Percentiles rank a stretch among this genome's conserved stretches.
phyloP scores from a whole-genome alignment of 169 alveolate species.

The Blepharisma undulans region DNA sequence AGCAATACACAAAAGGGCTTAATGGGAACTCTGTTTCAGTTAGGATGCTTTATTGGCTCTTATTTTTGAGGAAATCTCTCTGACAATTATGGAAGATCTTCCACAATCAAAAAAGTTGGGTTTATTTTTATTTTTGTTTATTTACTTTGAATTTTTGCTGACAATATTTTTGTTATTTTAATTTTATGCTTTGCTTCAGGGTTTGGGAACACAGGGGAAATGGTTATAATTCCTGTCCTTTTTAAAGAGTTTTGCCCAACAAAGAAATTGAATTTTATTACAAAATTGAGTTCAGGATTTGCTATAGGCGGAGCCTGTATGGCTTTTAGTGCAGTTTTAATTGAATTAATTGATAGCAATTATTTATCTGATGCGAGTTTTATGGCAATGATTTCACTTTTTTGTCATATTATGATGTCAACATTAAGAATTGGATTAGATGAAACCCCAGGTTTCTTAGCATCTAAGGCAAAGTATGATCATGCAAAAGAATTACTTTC shows the following conservation, averaged over 20 bases:
- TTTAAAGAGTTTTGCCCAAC: slow-evolving; percentile 38
- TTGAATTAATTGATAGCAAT: neutral
- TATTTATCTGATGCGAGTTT: neutral
- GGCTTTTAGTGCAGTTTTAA: neutral
- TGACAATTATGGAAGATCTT: neutral
- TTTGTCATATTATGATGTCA: neutral
- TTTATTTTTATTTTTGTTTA: neutral
- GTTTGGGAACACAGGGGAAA: slow-evolving; percentile 25
- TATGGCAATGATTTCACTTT: neutral
- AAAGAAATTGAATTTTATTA: neutral
- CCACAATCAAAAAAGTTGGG: neutral
- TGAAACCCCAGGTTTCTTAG: neutral
- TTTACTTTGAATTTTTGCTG: neutral
- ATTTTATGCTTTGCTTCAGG: neutral
- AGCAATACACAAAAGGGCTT: neutral
- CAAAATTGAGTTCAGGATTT: neutral
- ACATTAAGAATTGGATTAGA: neutral
- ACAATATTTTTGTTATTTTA: neutral
- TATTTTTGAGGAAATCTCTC: slow-evolving; percentile 18
- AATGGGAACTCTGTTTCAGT: neutral
- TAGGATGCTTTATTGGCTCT: slow-evolving; percentile 21
- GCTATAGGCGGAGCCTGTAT: neutral
- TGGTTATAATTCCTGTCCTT: neutral
- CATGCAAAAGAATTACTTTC: neutral
- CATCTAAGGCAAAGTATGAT: neutral